Conservation (phyloP, 495 filamentous ascomycete species). For the Chaetomium tenue region DNA sequence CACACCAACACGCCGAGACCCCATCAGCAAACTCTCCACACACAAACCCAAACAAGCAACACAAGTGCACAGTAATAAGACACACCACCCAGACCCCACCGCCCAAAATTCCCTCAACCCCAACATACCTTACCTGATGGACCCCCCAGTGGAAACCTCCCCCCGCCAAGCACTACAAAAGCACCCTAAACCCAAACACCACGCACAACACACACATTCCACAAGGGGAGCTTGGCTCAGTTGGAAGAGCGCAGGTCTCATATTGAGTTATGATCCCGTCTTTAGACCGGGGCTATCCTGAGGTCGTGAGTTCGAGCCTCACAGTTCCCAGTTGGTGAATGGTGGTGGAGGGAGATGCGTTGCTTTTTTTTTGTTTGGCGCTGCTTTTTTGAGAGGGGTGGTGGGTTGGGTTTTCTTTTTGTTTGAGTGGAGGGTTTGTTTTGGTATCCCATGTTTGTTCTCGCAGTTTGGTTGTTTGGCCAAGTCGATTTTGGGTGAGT, state of each 20-base stretch:
- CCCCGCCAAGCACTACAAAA: no score
- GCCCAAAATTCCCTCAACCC: not conserved
- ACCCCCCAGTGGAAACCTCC: not conserved
- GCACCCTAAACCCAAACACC: no score
- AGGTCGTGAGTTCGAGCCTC: slow-evolving; percentile 30
- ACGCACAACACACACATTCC: slow-evolving; percentile 6
- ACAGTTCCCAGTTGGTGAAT: slow-evolving; percentile 18
- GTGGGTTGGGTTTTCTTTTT: no score
- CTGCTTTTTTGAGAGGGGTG: no score
- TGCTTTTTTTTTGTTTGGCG: slow-evolving; percentile 3
- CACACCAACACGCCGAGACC: no score
- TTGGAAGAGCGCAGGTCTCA: slow-evolving; percentile 31
- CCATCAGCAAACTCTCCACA: no score
- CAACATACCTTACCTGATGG: not conserved
- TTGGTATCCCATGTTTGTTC: no score
- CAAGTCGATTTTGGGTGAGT: no score
- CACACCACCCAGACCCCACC: not conserved
- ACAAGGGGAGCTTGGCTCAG: slow-evolving; percentile 28
- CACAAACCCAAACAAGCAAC: not conserved
- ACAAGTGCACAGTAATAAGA: no score
- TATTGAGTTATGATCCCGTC: slow-evolving; percentile 24
- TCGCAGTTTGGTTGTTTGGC: no score
- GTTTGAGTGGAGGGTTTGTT: no score
- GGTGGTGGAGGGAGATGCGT: not conserved
- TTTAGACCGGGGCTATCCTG: slow-evolving; percentile 23